phyloP scores from a whole-genome alignment of 164 flowering plant genomes.

The Echeveria elegans region DNA sequence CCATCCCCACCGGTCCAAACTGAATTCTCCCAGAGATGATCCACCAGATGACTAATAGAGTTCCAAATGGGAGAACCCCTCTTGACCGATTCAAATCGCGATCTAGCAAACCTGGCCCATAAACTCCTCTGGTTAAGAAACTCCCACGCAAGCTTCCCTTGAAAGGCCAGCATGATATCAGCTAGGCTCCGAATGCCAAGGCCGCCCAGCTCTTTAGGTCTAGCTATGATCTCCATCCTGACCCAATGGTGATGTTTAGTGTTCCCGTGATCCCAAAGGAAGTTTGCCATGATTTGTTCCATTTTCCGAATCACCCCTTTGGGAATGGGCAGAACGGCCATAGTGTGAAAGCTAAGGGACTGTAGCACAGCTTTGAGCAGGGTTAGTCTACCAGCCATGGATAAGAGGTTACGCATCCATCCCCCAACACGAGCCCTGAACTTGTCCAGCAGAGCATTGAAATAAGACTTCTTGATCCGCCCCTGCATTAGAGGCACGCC shows the following conservation, averaged over 20 bases:
- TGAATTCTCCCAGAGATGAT: too few relatives aligned
- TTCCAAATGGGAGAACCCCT: not conserved
- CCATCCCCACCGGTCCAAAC: too few relatives aligned
- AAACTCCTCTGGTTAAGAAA: not conserved
- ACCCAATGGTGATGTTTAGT: not conserved
- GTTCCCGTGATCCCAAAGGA: too few relatives aligned
- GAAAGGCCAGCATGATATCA: not conserved
- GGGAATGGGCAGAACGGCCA: not conserved
- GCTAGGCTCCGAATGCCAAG: not conserved
- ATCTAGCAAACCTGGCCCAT: not conserved
- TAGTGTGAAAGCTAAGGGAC: not conserved
- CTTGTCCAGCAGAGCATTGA: not conserved
- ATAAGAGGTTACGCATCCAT: not conserved
- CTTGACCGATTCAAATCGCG: not conserved
- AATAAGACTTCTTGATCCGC: not conserved
- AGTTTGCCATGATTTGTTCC: too few relatives aligned
- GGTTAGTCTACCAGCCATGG: not conserved
- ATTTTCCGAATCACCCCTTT: too few relatives aligned
- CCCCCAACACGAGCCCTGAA: not conserved
- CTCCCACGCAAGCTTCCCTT: not conserved
- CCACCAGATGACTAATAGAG: too few relatives aligned
- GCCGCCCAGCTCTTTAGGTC: not conserved
- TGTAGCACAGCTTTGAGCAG: not conserved
- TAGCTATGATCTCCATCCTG: not conserved
- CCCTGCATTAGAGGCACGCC: not conserved